Evolutionary conservation across 2,329 filamentous ascomycete genomes (phyloP).

Genomic region (Neophaeococcomyces mojaviensis): DNA sequence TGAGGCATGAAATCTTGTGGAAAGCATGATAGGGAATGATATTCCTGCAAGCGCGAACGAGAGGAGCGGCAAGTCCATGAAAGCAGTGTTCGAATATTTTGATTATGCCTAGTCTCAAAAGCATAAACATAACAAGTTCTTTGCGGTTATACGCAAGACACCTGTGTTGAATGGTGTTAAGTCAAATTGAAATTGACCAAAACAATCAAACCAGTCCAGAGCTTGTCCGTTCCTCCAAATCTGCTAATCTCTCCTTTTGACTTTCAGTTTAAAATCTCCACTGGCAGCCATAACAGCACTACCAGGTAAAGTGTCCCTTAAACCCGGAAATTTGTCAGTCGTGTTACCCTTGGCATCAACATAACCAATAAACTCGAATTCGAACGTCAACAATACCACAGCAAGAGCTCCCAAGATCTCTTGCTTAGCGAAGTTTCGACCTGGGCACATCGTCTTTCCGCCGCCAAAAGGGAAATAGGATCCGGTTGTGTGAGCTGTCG

Average conservation of each 20-base stretch:
- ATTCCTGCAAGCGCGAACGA: too few species aligned
- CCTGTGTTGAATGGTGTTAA: too few species aligned
- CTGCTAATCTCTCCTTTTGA: constrained; percentile 8
- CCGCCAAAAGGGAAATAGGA: constrained; percentile 29
- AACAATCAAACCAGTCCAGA: too few species aligned
- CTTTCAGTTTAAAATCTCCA: constrained; percentile 15
- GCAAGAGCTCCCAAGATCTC: constrained; percentile 33
- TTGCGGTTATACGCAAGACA: too few species aligned
- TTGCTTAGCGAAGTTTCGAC: constrained; percentile 35
- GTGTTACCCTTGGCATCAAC: constrained; percentile 9
- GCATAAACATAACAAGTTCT: too few species aligned
- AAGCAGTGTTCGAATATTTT: too few species aligned
- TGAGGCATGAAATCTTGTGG: too few species aligned
- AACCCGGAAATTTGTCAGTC: constrained; percentile 10
- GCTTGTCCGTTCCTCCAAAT: too few species aligned
- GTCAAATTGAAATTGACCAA: too few species aligned
- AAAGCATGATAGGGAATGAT: too few species aligned
- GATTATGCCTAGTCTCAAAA: too few species aligned
- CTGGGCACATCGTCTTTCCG: constrained; percentile 32
- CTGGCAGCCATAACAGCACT: constrained; percentile 16
- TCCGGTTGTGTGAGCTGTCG: constrained; percentile 14
- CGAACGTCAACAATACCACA: constrained; percentile 11
- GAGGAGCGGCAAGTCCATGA: too few species aligned
- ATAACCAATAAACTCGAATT: constrained; percentile 15
- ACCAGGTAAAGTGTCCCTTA: constrained; percentile 13